Evolutionary conservation across 2,329 filamentous ascomycete species (phyloP).

Genomic region (Colletotrichum theobromicola): DNA sequence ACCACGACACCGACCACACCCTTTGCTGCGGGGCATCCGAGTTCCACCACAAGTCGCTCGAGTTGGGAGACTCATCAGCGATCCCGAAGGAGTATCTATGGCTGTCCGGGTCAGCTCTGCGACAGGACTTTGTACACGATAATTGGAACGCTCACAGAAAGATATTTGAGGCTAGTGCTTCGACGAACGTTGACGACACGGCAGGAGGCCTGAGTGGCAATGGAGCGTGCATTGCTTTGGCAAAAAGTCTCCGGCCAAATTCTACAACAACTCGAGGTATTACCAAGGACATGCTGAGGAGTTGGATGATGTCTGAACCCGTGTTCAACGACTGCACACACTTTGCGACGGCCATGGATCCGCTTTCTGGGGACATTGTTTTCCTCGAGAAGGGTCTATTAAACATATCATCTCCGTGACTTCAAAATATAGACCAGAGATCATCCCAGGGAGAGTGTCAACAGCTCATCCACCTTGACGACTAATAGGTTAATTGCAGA

Average conservation of each 20-base stretch:
- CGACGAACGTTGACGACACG: conserved; percentile 16
- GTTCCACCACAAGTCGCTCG: background rate
- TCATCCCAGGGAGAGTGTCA: background rate
- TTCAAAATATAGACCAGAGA: background rate
- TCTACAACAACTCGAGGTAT: conserved; percentile 12
- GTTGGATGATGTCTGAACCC: conserved; percentile 56
- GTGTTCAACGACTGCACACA: conserved; percentile 64
- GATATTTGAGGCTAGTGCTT: conserved; percentile 14
- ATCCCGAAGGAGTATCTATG: background rate
- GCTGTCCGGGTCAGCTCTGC: conserved; percentile 17
- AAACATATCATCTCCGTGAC: background rate
- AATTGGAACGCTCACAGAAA: conserved; percentile 28
- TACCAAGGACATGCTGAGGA: conserved; percentile 37
- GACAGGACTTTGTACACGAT: conserved; percentile 30
- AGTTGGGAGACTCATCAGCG: background rate
- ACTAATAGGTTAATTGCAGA: background rate
- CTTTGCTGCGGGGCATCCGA: background rate
- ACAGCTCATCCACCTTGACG: background rate
- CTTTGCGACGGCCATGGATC: conserved; percentile 63
- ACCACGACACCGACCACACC: conserved; percentile 49
- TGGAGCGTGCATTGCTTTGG: background rate
- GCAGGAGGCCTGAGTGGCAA: accelerated
- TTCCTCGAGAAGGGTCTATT: background rate
- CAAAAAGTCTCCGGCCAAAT: background rate
- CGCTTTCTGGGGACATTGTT: conserved; percentile 25